These are phyloP conservation scores for Phalaenopsis equestris DNA, from an alignment of 106 monocot species.

Conservation along the genomic window DNA sequence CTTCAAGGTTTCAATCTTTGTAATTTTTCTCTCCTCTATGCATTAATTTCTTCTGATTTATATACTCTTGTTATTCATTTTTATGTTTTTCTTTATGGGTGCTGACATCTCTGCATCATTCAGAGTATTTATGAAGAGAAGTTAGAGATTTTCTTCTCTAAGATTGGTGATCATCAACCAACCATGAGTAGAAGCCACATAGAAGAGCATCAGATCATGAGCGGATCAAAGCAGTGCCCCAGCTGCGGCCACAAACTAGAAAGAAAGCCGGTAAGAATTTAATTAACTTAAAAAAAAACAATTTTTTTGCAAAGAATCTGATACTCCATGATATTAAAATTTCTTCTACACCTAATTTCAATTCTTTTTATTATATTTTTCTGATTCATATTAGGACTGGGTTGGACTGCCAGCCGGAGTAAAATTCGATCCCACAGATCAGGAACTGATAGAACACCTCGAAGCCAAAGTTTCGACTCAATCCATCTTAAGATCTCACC, in stretches of 20 bases:
- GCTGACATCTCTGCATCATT: neutral
- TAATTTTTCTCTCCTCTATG: neutral
- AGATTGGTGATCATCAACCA: neutral
- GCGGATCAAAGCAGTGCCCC: constrained; percentile 60
- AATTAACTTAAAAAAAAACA: neutral
- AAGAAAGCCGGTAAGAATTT: constrained; percentile 30
- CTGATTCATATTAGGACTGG: constrained; percentile 42
- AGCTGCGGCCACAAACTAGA: constrained; percentile 74
- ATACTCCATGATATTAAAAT: neutral
- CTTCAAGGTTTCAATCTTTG: neutral
- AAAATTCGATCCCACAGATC: constrained; percentile 95
- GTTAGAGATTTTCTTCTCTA: neutral
- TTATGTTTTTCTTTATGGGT: neutral
- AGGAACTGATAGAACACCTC: constrained; percentile 84
- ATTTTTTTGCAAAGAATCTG: neutral
- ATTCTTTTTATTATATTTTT: neutral
- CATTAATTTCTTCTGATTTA: neutral
- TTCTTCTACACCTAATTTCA: too few species aligned
- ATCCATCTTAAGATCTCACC: constrained; percentile 40
- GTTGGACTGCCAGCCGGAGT: constrained; percentile 70
- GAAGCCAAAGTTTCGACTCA: constrained; percentile 57
- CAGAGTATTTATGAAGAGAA: neutral
- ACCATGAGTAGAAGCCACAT: constrained; percentile 52
- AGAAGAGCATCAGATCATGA: constrained; percentile 64
- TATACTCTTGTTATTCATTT: neutral